Evolutionary conservation across 371 early-diverging fungal species (phyloP).

Genomic region (Apophysomyces variabilis): DNA sequence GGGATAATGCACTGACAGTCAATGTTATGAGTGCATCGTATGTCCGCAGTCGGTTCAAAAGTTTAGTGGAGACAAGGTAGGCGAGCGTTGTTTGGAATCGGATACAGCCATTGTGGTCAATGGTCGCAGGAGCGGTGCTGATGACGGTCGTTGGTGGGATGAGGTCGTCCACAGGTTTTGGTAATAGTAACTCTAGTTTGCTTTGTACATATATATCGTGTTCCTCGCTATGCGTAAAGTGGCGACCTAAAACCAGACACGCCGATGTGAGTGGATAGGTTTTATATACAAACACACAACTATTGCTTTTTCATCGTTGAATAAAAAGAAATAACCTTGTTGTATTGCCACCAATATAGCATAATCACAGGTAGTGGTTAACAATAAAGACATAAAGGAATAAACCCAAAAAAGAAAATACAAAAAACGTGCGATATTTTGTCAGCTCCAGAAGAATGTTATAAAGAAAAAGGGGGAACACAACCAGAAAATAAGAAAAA

Average conservation of each 20-base stretch:
- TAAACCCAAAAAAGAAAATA: conserved; percentile 11
- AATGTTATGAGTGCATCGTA: conserved; percentile 36
- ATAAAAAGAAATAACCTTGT: conserved; percentile 35
- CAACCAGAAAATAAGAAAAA: conserved; percentile 11
- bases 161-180: conserved; percentile 47
- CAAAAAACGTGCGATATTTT: conserved; percentile 4
- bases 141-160: conserved; percentile 48
- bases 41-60: conserved; percentile 40
- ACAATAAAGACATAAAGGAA: conserved; percentile 43
- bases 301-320: no score
- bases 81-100: conserved; percentile 40
- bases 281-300: neutral
- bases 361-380: conserved; percentile 56
- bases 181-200: conserved; percentile 48
- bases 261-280: conserved; percentile 12
- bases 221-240: conserved; percentile 35
- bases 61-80: conserved; percentile 49
- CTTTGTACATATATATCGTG: conserved; percentile 43
- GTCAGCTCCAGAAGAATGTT: neutral
- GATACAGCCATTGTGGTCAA: conserved; percentile 31
- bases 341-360: conserved; percentile 49
- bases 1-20: conserved; percentile 17
- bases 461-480: conserved; percentile 7
- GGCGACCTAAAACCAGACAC: conserved; percentile 29
- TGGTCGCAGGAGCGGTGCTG: conserved; percentile 30